Evolutionary conservation across 768 basidiomycete genomes (phyloP).

Genomic region (Leccinum subtestaceum): DNA sequence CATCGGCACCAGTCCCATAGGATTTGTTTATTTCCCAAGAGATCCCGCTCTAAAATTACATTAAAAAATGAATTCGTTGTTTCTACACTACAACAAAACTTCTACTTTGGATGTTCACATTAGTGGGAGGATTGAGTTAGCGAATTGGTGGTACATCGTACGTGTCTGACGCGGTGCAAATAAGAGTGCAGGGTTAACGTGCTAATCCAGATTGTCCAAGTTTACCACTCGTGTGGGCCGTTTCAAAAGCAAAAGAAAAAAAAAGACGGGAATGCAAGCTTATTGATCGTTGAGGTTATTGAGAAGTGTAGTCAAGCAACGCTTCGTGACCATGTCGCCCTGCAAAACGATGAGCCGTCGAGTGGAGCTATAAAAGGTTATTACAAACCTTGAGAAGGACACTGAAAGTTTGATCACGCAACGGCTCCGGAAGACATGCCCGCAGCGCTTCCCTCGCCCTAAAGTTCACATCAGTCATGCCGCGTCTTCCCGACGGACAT

Average conservation of each 20-base stretch:
- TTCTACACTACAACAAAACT: slow-evolving; percentile 34
- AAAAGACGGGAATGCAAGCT: slow-evolving; percentile 11
- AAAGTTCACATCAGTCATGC: slow-evolving; percentile 10
- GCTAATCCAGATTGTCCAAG: slow-evolving; percentile 33
- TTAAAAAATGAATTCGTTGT: slow-evolving; percentile 18
- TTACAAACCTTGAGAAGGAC: slow-evolving; percentile 77
- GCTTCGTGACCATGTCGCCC: slow-evolving; percentile 98
- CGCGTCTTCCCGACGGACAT: slow-evolving; percentile 5
- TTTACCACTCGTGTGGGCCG: slow-evolving; percentile 18
- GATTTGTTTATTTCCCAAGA: too few relatives aligned
- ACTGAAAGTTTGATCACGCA: slow-evolving; percentile 91
- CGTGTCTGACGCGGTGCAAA: slow-evolving; percentile 24
- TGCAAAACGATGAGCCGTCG: slow-evolving; percentile 30
- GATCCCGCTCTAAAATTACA: neutral
- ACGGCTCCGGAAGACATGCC: slow-evolving; percentile 92
- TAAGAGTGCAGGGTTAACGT: slow-evolving; percentile 29
- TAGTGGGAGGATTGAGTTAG: slow-evolving; percentile 32
- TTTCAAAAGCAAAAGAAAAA: slow-evolving; percentile 18
- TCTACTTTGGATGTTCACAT: slow-evolving; percentile 34
- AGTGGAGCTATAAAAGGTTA: neutral
- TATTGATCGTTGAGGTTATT: slow-evolving; percentile 80
- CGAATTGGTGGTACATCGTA: slow-evolving; percentile 31
- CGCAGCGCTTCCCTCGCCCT: slow-evolving; percentile 95
- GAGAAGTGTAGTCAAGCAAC: slow-evolving; percentile 85
- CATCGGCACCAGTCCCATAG: too few relatives aligned